These are phyloP conservation scores for Asterella californica DNA, from an alignment of 225 moss, liverwort and hornwort genomes.

Conservation along the genomic window DNA sequence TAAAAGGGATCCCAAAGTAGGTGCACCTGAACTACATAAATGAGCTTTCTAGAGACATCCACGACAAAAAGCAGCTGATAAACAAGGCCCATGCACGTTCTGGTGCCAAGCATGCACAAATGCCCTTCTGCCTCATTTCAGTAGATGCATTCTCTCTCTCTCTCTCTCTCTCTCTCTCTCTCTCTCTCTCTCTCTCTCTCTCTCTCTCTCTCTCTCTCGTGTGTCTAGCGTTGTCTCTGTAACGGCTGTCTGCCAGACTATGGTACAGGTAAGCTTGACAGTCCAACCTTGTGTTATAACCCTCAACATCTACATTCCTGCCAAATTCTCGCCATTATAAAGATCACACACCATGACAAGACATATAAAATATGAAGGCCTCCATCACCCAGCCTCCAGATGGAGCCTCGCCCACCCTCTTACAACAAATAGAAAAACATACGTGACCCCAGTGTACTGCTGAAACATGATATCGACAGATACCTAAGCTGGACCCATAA, in stretches of 20 bases:
- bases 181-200: background rate
- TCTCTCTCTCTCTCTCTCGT: constrained; percentile 2
- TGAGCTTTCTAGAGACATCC: constrained; percentile 17
- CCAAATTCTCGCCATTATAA: background rate
- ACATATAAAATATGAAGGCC: constrained; percentile 14
- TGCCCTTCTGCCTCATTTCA: constrained; percentile 14
- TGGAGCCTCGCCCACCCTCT: constrained; percentile 27
- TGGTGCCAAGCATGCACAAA: constrained; percentile 9
- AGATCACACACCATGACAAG: constrained; percentile 17
- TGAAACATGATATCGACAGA: constrained; percentile 32
- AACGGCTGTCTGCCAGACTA: constrained; percentile 22
- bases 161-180: constrained; percentile 4
- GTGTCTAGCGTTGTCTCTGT: constrained; percentile 5
- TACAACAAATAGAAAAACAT: constrained; percentile 28
- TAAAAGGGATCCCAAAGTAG: constrained; percentile 20
- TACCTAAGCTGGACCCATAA: constrained; percentile 37
- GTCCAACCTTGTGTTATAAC: constrained; percentile 20
- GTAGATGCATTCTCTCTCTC: constrained; percentile 6
- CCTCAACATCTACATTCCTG: constrained; percentile 25
- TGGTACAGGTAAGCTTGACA: constrained; percentile 27
- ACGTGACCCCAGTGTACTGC: constrained; percentile 30
- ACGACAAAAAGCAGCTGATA: constrained; percentile 12
- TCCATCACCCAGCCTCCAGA: constrained; percentile 23
- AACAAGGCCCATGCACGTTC: constrained; percentile 12
- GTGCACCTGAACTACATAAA: constrained; percentile 19